These are phyloP conservation scores for Fusarium dlaminii DNA, from an alignment of 2,329 filamentous ascomycete species.

Conservation along the genomic window DNA sequence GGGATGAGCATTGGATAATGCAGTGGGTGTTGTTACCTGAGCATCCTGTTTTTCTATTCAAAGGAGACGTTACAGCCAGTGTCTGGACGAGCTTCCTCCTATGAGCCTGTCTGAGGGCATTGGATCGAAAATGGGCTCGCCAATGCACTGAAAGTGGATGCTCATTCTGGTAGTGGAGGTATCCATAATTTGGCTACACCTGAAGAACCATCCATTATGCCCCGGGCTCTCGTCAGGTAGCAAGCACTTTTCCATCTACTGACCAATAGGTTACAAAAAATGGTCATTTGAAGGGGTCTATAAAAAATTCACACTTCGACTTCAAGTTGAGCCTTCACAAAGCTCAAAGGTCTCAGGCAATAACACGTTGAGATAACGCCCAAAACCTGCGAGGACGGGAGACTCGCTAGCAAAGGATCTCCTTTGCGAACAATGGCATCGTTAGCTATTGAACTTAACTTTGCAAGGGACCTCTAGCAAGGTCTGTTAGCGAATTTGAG, in stretches of 20 bases:
- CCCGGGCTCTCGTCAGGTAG: neutral
- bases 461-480: neutral
- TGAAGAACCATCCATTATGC: neutral
- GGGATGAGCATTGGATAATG: neutral
- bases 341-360: neutral
- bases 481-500: neutral
- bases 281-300: neutral
- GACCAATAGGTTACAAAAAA: neutral
- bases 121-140: neutral
- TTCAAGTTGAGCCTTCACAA: neutral
- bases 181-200: neutral
- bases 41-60: neutral
- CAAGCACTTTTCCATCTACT: neutral
- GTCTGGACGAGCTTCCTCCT: neutral
- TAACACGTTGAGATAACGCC: neutral
- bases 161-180: neutral
- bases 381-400: neutral
- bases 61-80: neutral
- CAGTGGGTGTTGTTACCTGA: neutral
- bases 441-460: neutral
- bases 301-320: neutral
- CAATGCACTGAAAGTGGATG: neutral
- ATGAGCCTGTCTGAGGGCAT: neutral
- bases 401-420: neutral
- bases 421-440: neutral